These are phyloP conservation scores for Quercus lobata DNA, from an alignment of 331 rosid species.

Conservation along the genomic window DNA sequence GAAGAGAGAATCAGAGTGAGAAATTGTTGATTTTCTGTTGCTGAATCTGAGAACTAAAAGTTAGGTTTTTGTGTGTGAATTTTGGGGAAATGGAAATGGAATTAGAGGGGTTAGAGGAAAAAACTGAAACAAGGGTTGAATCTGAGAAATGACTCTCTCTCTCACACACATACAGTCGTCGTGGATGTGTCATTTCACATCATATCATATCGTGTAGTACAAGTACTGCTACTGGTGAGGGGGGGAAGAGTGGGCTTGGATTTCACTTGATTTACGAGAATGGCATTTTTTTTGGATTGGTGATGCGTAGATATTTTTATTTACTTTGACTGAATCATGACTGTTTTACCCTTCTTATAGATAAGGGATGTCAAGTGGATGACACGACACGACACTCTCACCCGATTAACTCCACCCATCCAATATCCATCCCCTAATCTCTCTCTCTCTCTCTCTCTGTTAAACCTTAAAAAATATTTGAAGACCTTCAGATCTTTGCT, in stretches of 20 bases:
- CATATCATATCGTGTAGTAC: neutral
- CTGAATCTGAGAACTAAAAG: no score
- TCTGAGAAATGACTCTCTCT: slow-evolving; percentile 22
- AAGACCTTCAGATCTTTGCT: no score
- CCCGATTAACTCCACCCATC: no score
- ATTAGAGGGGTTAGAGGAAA: neutral
- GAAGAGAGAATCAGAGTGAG: neutral
- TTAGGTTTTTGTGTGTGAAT: no score
- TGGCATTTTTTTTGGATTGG: neutral
- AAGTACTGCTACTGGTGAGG: neutral
- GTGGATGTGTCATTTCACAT: neutral
- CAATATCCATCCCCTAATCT: no score
- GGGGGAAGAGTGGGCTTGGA: neutral
- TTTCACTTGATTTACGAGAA: slow-evolving; percentile 21
- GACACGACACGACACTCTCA: no score
- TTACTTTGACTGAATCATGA: rapidly evolving
- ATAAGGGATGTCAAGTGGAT: no score
- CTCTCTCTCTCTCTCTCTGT: no score
- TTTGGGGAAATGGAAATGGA: no score
- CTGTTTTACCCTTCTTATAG: neutral
- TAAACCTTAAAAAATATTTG: no score
- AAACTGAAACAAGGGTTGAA: slow-evolving; percentile 9
- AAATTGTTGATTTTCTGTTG: neutral
- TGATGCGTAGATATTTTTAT: neutral
- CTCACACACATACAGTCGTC: slow-evolving; percentile 4